A percentile compares a stretch with the other conserved stretches of the same genome.
Conservation (phyloP, 1,139 yeast species). For the Geotrichum cucujoidarum region DNA sequence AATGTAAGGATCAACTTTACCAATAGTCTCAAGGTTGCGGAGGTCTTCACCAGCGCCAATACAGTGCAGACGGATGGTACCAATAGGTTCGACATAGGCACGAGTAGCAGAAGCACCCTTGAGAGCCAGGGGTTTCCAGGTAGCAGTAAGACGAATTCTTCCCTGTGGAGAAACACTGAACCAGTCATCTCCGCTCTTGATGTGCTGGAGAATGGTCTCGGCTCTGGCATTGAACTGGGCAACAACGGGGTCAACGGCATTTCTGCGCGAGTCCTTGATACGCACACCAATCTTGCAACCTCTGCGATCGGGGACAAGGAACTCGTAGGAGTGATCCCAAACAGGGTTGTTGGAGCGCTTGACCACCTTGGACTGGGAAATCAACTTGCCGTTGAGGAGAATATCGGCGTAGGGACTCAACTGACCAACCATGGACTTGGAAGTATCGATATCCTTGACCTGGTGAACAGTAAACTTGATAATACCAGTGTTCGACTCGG, state of each 20-base stretch:
- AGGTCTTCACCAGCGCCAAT: conserved; percentile 57
- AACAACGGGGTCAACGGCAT: conserved; percentile 56
- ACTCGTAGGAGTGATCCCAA: conserved; percentile 64
- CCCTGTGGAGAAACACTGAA: conserved; percentile 62
- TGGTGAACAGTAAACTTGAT: conserved; percentile 65
- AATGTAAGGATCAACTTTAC: conserved; percentile 88
- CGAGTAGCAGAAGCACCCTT: conserved; percentile 56
- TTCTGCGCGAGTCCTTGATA: conserved; percentile 60
- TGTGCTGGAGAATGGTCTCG: conserved; percentile 67
- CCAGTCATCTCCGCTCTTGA: conserved; percentile 75
- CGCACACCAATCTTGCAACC: conserved; percentile 61
- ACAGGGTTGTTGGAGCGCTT: conserved; percentile 65
- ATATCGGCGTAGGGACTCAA: conserved; percentile 69
- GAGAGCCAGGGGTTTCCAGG: conserved; percentile 84
- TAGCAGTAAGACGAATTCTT: conserved; percentile 60
- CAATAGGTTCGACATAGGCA: conserved; percentile 88
- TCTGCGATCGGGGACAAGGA: conserved; percentile 69
- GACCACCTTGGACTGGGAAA: conserved; percentile 51
- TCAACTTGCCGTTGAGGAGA: conserved; percentile 54
- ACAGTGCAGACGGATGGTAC: conserved; percentile 74
- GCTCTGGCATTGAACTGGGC: conserved; percentile 46
- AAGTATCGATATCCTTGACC: conserved; percentile 64
- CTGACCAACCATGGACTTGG: conserved; percentile 61
- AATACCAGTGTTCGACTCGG: conserved; percentile 91
- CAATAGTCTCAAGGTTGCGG: conserved; percentile 79